These are phyloP conservation scores for Arabidopsis arenosa DNA, from an alignment of 345 rosid genomes.

Conservation along the genomic window DNA sequence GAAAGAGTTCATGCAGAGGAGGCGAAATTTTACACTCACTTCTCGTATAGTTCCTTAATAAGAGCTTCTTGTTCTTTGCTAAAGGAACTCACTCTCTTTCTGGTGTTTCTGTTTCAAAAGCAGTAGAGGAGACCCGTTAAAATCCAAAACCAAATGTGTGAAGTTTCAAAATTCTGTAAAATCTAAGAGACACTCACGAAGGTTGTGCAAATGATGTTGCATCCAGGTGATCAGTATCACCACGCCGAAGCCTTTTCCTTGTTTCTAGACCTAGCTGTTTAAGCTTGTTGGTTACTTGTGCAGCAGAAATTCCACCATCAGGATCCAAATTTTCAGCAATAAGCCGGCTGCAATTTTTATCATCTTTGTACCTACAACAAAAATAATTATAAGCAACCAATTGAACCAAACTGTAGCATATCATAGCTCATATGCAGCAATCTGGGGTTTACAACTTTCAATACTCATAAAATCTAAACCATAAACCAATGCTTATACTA, in stretches of 20 bases:
- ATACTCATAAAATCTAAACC: conserved; percentile 17
- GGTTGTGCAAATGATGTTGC: conserved; percentile 48
- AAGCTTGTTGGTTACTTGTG: conserved; percentile 88
- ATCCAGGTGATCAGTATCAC: conserved; percentile 36
- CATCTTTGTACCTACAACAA: conserved; percentile 72
- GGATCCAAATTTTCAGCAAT: conserved; percentile 79
- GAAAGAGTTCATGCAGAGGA: conserved; percentile 14
- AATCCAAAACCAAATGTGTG: conserved; percentile 22
- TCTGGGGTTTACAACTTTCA: background rate
- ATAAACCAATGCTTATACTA: conserved; percentile 16
- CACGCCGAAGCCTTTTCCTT: conserved; percentile 59
- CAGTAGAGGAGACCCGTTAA: conserved; percentile 29
- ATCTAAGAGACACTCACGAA: conserved; percentile 55
- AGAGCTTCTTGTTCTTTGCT: conserved; percentile 79
- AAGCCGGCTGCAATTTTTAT: conserved; percentile 54
- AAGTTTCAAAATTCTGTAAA: conserved; percentile 6
- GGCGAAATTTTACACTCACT: conserved; percentile 59
- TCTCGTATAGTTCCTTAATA: conserved; percentile 70
- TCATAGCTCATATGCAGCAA: conserved; percentile 12
- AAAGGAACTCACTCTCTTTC: conserved; percentile 69
- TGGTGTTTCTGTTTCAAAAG: conserved; percentile 62
- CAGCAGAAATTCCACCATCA: conserved; percentile 70
- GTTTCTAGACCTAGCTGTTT: conserved; percentile 75
- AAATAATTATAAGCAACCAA: conserved; percentile 36
- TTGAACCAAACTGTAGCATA: conserved; percentile 1